phyloP scores from a whole-genome alignment of 2,329 filamentous ascomycete genomes.

The Fusarium sp. region DNA sequence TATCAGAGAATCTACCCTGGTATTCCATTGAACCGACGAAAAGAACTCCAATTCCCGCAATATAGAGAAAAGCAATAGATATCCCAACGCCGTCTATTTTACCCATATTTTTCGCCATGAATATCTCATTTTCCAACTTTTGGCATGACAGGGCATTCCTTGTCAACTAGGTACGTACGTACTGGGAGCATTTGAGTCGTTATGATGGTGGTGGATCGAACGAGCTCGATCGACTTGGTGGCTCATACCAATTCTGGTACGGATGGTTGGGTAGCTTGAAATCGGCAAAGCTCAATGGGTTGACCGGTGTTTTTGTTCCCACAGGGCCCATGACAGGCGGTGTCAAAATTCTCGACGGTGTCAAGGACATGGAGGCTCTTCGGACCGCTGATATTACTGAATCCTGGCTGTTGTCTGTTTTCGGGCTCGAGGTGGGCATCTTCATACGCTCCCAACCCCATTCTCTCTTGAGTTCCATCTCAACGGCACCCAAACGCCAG shows the following conservation, averaged over 20 bases:
- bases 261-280: constrained; percentile 82
- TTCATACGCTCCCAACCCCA: constrained; percentile 72
- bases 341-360: constrained; percentile 27
- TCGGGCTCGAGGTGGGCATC: constrained; percentile 9
- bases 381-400: neutral
- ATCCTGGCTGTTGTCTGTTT: constrained; percentile 13
- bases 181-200: neutral
- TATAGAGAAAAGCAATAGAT: constrained; percentile 31
- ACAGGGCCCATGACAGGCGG: constrained; percentile 40
- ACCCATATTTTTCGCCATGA: neutral
- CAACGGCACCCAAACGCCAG: constrained; percentile 78
- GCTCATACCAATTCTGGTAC: constrained; percentile 82
- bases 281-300: constrained; percentile 78
- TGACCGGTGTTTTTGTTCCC: constrained; percentile 57
- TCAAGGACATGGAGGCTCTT: constrained; percentile 17
- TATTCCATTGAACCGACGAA: neutral
- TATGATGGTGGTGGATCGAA: constrained; percentile 27
- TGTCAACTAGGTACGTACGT: neutral
- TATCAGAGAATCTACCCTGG: neutral
- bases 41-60: neutral
- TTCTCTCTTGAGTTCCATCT: constrained; percentile 73
- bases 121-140: neutral
- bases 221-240: constrained; percentile 61
- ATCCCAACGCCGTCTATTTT: constrained; percentile 21
- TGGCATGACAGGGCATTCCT: neutral